Evolutionary conservation across 2,329 filamentous ascomycete genomes (phyloP).

Genomic region (Pyricularia sp.): DNA sequence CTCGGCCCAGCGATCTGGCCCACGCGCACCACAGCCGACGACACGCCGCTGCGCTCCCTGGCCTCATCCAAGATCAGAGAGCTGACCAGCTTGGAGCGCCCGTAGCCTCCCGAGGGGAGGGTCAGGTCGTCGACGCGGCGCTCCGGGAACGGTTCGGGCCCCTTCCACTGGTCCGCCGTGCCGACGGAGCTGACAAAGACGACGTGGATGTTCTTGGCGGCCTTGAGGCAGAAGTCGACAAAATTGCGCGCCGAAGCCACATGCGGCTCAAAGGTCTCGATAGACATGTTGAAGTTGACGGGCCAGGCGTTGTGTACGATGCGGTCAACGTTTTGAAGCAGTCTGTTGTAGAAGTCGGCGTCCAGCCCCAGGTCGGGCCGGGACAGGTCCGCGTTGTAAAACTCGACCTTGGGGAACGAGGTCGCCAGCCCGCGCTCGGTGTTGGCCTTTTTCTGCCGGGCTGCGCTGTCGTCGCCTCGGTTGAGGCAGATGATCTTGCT

Average conservation of each 20-base stretch:
- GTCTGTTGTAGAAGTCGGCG: constrained; percentile 18
- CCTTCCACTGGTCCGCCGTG: constrained; percentile 22
- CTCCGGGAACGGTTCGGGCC: constrained; percentile 23
- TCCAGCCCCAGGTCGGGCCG: constrained; percentile 33
- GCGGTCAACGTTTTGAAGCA: constrained; percentile 26
- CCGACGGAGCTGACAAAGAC: constrained; percentile 31
- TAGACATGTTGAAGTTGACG: constrained; percentile 38
- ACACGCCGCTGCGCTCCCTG: constrained; percentile 23
- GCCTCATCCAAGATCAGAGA: constrained; percentile 29
- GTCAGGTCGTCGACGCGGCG: constrained; percentile 19
- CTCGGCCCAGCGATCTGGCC: constrained; percentile 33
- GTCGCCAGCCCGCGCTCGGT: constrained; percentile 23
- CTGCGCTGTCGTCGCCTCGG: constrained; percentile 26
- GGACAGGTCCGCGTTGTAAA: constrained; percentile 34
- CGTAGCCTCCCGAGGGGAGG: constrained; percentile 24
- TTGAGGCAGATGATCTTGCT: constrained; percentile 34
- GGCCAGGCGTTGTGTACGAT: constrained; percentile 43
- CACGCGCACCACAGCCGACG: constrained; percentile 27
- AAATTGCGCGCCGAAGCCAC: constrained; percentile 37
- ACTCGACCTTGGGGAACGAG: constrained; percentile 27
- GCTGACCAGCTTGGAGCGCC: constrained; percentile 27
- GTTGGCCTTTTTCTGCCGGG: constrained; percentile 24
- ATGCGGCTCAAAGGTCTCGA: constrained; percentile 36
- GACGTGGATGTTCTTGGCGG: constrained; percentile 22
- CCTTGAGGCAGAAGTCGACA: constrained; percentile 22